phyloP scores from a whole-genome alignment of 768 basidiomycete species.

The Wakefieldia striispora region DNA sequence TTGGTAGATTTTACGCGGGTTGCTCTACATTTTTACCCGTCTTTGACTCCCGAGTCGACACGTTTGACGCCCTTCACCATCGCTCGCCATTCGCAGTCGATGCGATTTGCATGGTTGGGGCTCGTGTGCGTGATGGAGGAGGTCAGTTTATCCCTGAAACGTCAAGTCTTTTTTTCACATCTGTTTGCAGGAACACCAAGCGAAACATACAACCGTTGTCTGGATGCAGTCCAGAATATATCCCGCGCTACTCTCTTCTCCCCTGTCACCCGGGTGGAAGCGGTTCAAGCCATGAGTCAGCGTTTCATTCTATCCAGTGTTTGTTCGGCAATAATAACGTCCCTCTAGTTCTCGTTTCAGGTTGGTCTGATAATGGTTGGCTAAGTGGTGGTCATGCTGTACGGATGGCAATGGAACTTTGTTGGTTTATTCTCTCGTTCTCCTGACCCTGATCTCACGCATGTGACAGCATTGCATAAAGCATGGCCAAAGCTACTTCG shows the following conservation, averaged over 20 bases:
- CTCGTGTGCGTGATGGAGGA: constrained; percentile 87
- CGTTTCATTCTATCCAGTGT: neutral
- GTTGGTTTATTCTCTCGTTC: constrained; percentile 41
- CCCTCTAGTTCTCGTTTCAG: constrained; percentile 75
- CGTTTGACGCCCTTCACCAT: constrained; percentile 80
- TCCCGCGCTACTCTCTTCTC: constrained; percentile 86
- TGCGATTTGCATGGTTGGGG: constrained; percentile 91
- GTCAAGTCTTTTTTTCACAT: constrained; percentile 6
- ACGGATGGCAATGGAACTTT: constrained; percentile 92
- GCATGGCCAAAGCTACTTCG: constrained; percentile 83
- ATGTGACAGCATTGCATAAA: constrained; percentile 72
- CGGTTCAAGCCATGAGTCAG: constrained; percentile 92
- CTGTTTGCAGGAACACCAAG: constrained; percentile 59
- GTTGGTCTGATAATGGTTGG: constrained; percentile 97
- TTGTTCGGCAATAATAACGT: constrained; percentile 1
- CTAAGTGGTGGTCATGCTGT: constrained; percentile 94
- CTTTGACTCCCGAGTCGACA: constrained; percentile 80
- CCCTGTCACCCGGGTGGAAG: constrained; percentile 80
- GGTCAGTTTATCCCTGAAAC: constrained; percentile 42
- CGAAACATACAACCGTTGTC: constrained; percentile 66
- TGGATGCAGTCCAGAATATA: constrained; percentile 84
- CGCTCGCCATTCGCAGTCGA: constrained; percentile 93
- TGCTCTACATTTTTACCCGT: constrained; percentile 90
- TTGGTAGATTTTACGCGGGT: constrained; percentile 80
- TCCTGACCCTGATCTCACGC: constrained; percentile 5